phyloP scores from a whole-genome alignment of 2,329 filamentous ascomycete genomes.

The Penicillium sp. region DNA sequence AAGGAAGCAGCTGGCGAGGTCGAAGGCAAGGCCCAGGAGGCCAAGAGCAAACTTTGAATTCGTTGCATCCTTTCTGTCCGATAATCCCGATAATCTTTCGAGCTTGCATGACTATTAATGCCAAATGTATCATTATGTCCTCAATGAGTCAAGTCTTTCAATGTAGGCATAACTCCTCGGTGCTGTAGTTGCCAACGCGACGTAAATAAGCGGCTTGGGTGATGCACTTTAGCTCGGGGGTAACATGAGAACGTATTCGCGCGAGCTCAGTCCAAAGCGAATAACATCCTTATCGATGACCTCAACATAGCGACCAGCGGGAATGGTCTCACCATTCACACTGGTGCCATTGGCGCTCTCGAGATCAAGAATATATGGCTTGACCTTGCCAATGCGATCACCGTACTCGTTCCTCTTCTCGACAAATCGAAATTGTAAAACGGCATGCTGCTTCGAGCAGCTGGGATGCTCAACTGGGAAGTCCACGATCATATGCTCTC shows the following conservation, averaged over 20 bases:
- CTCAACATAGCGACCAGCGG: conserved; percentile 79
- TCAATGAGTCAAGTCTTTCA: background rate
- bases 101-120: conserved; percentile 4
- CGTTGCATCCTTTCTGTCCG: background rate
- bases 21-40: conserved; percentile 29
- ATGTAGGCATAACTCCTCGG: background rate
- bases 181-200: background rate
- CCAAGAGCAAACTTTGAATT: conserved; percentile 9
- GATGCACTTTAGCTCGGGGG: conserved; percentile 41
- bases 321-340: conserved; percentile 74
- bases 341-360: conserved; percentile 89
- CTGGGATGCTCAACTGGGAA: conserved; percentile 85
- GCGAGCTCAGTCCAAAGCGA: conserved; percentile 80
- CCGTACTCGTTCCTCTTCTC: conserved; percentile 85
- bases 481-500: conserved; percentile 79
- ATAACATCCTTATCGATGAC: conserved; percentile 86
- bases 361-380: conserved; percentile 88
- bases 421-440: conserved; percentile 85
- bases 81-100: background rate
- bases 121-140: conserved; percentile 6
- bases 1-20: conserved; percentile 29
- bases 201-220: background rate
- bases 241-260: conserved; percentile 96
- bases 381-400: conserved; percentile 75
- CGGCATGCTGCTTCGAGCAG: conserved; percentile 92